Conservation (phyloP, 2,329 filamentous ascomycete genomes). For the Pestalotiopsis sp. region DNA sequence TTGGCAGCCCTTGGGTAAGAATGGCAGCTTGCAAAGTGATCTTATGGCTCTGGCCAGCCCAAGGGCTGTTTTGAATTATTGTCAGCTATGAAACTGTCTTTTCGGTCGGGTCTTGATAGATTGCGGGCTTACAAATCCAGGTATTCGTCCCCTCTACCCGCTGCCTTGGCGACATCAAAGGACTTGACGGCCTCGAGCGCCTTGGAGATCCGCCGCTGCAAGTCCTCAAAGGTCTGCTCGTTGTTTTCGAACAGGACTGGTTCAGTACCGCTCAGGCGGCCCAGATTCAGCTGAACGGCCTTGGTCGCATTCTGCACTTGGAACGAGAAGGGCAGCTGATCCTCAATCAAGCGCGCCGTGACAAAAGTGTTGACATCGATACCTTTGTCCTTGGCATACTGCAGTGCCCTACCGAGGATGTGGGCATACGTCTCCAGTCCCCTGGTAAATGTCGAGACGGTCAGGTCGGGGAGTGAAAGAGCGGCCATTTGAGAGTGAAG, state of each 20-base stretch:
- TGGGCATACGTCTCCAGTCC: conserved; percentile 7
- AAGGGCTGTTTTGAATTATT: conserved; percentile 7
- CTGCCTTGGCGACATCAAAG: conserved; percentile 22
- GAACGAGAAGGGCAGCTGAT: conserved; percentile 10
- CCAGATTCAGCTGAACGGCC: conserved; percentile 26
- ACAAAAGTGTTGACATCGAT: conserved; percentile 5
- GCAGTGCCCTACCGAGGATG: conserved; percentile 1
- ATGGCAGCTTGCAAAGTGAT: background rate
- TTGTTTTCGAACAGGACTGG: conserved; percentile 28
- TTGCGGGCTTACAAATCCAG: conserved; percentile 19
- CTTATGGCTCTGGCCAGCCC: conserved; percentile 42
- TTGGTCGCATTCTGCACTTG: conserved; percentile 12
- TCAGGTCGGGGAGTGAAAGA: background rate
- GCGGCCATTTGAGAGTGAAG: background rate
- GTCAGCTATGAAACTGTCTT: background rate
- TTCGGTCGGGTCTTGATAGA: background rate
- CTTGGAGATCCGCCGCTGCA: conserved; percentile 33
- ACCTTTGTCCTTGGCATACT: conserved; percentile 9
- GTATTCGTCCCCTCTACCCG: conserved; percentile 28
- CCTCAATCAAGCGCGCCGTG: conserved; percentile 7
- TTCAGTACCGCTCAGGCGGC: conserved; percentile 32
- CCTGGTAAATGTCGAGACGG: conserved; percentile 5
- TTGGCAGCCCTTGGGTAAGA: conserved; percentile 3
- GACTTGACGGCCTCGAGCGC: conserved; percentile 23
- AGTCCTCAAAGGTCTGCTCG: conserved; percentile 31